Base-by-base conservation (phyloP, 352 stramenopile species). In the Globisporangium yorkense region DNA sequence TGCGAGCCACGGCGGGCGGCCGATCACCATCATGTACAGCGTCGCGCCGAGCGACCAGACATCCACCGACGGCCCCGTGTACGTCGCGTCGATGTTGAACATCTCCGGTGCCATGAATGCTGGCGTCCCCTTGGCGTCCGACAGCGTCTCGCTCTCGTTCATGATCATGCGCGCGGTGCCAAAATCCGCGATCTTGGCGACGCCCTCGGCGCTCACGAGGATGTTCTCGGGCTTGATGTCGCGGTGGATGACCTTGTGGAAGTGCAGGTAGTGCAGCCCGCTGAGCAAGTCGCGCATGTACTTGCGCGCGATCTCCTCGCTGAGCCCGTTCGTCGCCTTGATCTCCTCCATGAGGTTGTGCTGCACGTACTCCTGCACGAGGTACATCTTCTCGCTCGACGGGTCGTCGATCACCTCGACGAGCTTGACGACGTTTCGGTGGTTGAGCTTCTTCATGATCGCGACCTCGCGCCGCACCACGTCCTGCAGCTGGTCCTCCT, bases 401-500 rank as follows among this genome's bases (percentile, higher is more conserved):
- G 88, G 89, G 51, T 98, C 92, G 58, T 98, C 94, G 51, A 98
- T 97, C 18, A 98, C 92, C 64, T 98, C 94, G 31, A 97, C 90
- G 16, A 98, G 79, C 51, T 91, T 78, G 50, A 98, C 85, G 21
- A 98, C 89, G 67, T 98, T 96, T 29, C 74, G 82, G 67, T 98
- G 94, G 58, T 85, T 89, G 2, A 98, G 74, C 58, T 97, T 97
- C 71, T 98, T 98, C 94, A 98, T 98, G 60, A 98, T 98, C 10
- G 89, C 91, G 24, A 98, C 95, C 68, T 98, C 94, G 24, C 87
- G 79, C 9, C 84, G 80, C 56, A 95, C 51, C 24, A 88, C 85
- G 50, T 92, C 85, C 53, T 93, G 84, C 6, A 93, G 61, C 58
- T 89, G 84, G 57, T 95, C 85, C 57, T 95, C 85, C 50, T 92